These are phyloP conservation scores for Cladosporium sp. DNA, from an alignment of 2,329 filamentous ascomycete species.

Conservation along the genomic window DNA sequence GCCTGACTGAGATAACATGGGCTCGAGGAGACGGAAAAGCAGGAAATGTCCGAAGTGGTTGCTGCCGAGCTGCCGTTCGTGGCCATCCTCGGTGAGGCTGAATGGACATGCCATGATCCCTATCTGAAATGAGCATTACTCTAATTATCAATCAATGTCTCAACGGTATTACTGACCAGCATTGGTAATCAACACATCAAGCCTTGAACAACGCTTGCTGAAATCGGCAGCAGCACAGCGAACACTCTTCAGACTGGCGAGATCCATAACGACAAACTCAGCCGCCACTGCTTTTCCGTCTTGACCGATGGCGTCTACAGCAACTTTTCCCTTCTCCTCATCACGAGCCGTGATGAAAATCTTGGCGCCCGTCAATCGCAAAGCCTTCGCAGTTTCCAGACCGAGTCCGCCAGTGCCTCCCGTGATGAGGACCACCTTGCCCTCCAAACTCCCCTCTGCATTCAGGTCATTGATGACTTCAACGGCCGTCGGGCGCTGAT, in stretches of 20 bases:
- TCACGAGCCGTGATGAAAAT: conserved; percentile 44
- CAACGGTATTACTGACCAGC: conserved; percentile 15
- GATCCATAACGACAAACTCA: conserved; percentile 26
- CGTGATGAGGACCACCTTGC: conserved; percentile 41
- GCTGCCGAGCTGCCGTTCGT: conserved; percentile 50
- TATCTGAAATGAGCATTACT: not conserved
- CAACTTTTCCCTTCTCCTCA: conserved; percentile 35
- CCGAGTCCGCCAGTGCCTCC: conserved; percentile 46
- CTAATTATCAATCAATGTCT: too few relatives aligned
- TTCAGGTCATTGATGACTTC: conserved; percentile 24
- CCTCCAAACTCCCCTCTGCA: conserved; percentile 32
- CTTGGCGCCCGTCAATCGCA: conserved; percentile 43
- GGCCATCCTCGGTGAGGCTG: conserved; percentile 42
- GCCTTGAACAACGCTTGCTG: conserved; percentile 1
- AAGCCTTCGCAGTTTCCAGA: conserved; percentile 41
- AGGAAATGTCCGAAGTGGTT: conserved; percentile 55
- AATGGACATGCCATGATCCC: conserved; percentile 39
- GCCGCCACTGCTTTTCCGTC: conserved; percentile 18
- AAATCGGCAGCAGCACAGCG: conserved; percentile 29
- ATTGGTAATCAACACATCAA: conserved; percentile 23
- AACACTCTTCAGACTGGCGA: conserved; percentile 32
- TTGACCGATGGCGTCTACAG: conserved; percentile 26
- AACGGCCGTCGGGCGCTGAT: conserved; percentile 22
- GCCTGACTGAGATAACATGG: conserved; percentile 28
- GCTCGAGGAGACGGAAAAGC: conserved; percentile 48